Base-by-base conservation (phyloP, 169 alveolate species). In the Cryptosporidium bovis region DNA sequence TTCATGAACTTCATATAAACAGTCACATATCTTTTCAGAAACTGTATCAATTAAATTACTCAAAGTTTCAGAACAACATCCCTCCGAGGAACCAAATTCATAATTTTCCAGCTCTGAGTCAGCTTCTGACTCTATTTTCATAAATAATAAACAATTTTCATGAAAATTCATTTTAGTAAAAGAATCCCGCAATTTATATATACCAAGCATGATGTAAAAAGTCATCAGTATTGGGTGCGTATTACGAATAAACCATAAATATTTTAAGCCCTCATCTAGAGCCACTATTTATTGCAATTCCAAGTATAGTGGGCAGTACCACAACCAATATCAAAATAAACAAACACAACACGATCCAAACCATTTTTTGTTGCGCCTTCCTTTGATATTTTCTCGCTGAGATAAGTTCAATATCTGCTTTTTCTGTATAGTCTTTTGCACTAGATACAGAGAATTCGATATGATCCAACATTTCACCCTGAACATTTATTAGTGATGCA, bases 391-490 rank as follows among this genome's bases (percentile, higher is more conserved):
- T 64, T 51, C 85, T 71, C 12, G 95, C 95, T 62, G 87, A 83
- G 46, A 83, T 58, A 51, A 92, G 83, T 51, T 92, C 94, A 15
- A 66, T 83, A 48, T 87, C 90, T 15, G 93, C 93, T 89, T 84
- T 89, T 67, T 91, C 94, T n/a, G 95, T 92, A 87, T 92, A 92
- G 18, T 92, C 95, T 15, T 69, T 93, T 13, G 95, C 95, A 84
- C 71, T 90, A 51, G 91, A 55, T 13, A 93, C 93, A 69, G 92
- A 91, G 58, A 83, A 82, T 65, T 92, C 95, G 7, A 94, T 93
- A 64, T 94, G 94, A 84, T 94, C 96, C 53, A 94, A 82, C 90
- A 94, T 90, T 66, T 94, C 96, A 8, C 96, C 96, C 83, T 94
- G 96, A 71, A 89, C 91, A 67, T 91, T 87, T 51, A 93, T 95